Base-by-base conservation (phyloP, 73 alveolate genomes). In the Blepharisma stoltei region DNA sequence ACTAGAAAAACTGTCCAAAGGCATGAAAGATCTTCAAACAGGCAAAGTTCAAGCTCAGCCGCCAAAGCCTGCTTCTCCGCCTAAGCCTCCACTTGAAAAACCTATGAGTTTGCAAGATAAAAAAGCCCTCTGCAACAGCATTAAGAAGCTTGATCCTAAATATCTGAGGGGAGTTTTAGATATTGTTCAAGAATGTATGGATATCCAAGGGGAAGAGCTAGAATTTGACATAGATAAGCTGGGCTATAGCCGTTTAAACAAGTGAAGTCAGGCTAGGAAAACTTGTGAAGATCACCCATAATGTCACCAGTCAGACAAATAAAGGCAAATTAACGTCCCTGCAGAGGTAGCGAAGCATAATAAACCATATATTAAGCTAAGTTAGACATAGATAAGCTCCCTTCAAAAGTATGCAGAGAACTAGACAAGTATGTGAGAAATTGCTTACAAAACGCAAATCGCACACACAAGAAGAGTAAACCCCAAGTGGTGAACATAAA, bases 141-240 rank as follows among this genome's bases (percentile, higher is more conserved):
- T 69, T 43, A 69, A 46, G 60, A 69, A 69, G 54, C 27, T 69
- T 47, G 79, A 69, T n/a, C 76, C 79, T 25, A 69, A 69, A 69
- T 43, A 38, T 44, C 27, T 69, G 43, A 69, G 45, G 5, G 79
- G 79, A 14, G 79, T 69, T 44, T n/a, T 69, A 53, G 65, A 69
- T n/a, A 69, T 69, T 14, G 79, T 69, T 38, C 14, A 60, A 60
- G 73, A 60, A 25, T 60, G 73, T 5, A 60, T 60, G 73, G 73
- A 60, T 5, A 60, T 60, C 5, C 37, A 60, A 60, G 85, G 83
- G 11, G 87, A 87, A 78, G 88, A 90, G 77, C 67, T 90, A 67
- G 97, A 90, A 81, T 90, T 90, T 76, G 97, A 90, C 84, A 90
- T 90, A 73, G 97, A 90, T 81, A 67, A 90, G 70, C 75, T 90